These are phyloP conservation scores for Paramecium biaurelia DNA, from an alignment of 73 alveolate species.

Conservation along the genomic window DNA sequence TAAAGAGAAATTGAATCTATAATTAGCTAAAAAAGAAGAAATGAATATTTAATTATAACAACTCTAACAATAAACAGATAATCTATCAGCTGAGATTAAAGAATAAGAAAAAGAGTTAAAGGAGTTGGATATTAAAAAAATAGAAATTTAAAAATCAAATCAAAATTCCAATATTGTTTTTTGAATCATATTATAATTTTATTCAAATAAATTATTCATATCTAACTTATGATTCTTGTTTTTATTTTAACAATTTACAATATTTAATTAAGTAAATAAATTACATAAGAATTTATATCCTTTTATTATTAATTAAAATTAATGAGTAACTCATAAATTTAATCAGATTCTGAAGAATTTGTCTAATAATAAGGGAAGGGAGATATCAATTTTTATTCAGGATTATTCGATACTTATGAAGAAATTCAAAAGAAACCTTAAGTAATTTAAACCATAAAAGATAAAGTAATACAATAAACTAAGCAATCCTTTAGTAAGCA, in stretches of 20 bases:
- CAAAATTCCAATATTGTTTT: not conserved
- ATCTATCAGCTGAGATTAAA: not conserved
- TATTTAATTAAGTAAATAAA: not conserved
- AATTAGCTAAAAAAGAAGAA: not conserved
- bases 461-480: not conserved
- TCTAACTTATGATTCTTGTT: no score
- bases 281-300: not conserved
- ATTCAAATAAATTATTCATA: not conserved
- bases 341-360: slow-evolving; percentile 37
- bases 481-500: not conserved
- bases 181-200: not conserved
- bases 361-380: not conserved
- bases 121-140: not conserved
- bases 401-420: not conserved
- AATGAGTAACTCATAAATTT: not conserved
- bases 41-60: not conserved
- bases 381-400: not conserved
- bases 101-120: not conserved
- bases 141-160: not conserved
- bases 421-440: not conserved
- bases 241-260: not conserved
- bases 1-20: not conserved
- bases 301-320: not conserved
- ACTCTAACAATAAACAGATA: not conserved
- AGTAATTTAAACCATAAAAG: not conserved